These are phyloP conservation scores for Sordariomycetes sp. DNA, from an alignment of 2,329 filamentous ascomycete species.

Conservation along the genomic window DNA sequence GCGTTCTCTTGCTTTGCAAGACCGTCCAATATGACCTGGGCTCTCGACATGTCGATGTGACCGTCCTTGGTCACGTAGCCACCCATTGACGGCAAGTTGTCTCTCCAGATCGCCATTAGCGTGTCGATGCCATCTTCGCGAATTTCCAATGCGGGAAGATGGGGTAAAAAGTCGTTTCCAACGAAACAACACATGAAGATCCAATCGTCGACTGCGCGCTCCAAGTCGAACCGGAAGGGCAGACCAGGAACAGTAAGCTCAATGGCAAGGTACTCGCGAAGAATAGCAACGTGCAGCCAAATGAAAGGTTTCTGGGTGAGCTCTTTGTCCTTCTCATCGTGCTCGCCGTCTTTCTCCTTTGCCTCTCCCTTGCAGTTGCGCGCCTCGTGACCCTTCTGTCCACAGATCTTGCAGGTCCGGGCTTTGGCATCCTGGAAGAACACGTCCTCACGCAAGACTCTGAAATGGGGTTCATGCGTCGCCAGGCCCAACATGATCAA, in stretches of 20 bases:
- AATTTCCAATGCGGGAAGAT: constrained; percentile 95
- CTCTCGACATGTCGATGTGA: constrained; percentile 75
- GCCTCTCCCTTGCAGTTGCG: constrained; percentile 72
- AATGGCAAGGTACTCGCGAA: constrained; percentile 86
- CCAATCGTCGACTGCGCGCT: constrained; percentile 94
- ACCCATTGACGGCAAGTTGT: constrained; percentile 83
- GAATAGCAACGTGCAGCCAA: constrained; percentile 87
- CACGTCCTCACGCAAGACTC: constrained; percentile 92
- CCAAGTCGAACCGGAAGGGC: constrained; percentile 84
- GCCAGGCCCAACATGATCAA: constrained; percentile 96
- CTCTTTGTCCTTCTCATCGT: constrained; percentile 70
- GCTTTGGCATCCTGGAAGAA: constrained; percentile 83
- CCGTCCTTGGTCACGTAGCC: constrained; percentile 96
- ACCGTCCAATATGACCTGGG: constrained; percentile 79
- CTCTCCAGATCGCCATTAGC: constrained; percentile 91
- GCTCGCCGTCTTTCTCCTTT: constrained; percentile 70
- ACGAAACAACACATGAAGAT: constrained; percentile 99
- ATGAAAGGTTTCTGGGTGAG: constrained; percentile 83
- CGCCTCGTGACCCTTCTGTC: constrained; percentile 85
- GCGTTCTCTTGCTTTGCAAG: constrained; percentile 87
- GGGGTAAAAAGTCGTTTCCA: constrained; percentile 95
- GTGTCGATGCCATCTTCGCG: constrained; percentile 96
- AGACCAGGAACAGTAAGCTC: constrained; percentile 79
- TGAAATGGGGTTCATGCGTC: constrained; percentile 95
- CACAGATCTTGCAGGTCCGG: constrained; percentile 78